Percentiles rank a stretch among this genome's conserved stretches.
Conservation (phyloP, 1,284 basidiomycete species). For the Papiliotrema flavescens region DNA sequence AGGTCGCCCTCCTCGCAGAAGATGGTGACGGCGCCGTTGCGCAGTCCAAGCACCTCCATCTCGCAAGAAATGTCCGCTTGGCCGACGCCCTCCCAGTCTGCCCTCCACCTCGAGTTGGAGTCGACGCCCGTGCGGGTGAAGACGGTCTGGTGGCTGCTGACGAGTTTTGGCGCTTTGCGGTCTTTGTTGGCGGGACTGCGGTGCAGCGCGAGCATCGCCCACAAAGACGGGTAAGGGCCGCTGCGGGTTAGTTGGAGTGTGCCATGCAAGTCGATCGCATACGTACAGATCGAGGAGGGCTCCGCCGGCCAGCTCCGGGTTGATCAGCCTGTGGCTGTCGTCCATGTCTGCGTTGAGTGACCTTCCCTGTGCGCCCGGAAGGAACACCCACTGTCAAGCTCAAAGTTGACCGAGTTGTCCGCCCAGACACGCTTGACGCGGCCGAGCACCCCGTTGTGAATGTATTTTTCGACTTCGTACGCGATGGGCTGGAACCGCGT, state of each 20-base stretch:
- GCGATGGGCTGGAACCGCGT: slow-evolving; percentile 49
- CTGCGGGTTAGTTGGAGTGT: slow-evolving; percentile 43
- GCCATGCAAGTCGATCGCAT: slow-evolving; percentile 29
- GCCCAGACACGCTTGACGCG: slow-evolving; percentile 54
- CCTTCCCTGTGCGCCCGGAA: neutral
- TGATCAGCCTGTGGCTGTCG: slow-evolving; percentile 63
- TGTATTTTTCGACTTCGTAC: slow-evolving; percentile 41
- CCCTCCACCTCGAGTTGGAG: slow-evolving; percentile 67
- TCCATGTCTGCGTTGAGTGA: neutral
- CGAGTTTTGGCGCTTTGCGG: slow-evolving; percentile 52
- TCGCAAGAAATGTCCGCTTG: slow-evolving; percentile 35
- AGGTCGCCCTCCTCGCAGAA: slow-evolving; percentile 41
- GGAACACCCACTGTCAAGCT: slow-evolving; percentile 62
- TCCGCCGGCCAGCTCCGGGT: slow-evolving; percentile 78
- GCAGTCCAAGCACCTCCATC: slow-evolving; percentile 22
- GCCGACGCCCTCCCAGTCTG: slow-evolving; percentile 59
- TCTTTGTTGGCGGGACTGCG: slow-evolving; percentile 68
- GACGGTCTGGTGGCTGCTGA: slow-evolving; percentile 48
- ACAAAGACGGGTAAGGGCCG: slow-evolving; percentile 77
- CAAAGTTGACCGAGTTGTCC: slow-evolving; percentile 69
- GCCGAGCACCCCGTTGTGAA: slow-evolving; percentile 45
- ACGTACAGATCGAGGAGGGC: slow-evolving; percentile 73
- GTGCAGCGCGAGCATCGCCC: slow-evolving; percentile 75
- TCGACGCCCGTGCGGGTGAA: slow-evolving; percentile 74
- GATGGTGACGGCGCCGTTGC: slow-evolving; percentile 28